Conservation (phyloP, 2,329 filamentous ascomycete genomes). For the Hymenoscyphus fraxineus region DNA sequence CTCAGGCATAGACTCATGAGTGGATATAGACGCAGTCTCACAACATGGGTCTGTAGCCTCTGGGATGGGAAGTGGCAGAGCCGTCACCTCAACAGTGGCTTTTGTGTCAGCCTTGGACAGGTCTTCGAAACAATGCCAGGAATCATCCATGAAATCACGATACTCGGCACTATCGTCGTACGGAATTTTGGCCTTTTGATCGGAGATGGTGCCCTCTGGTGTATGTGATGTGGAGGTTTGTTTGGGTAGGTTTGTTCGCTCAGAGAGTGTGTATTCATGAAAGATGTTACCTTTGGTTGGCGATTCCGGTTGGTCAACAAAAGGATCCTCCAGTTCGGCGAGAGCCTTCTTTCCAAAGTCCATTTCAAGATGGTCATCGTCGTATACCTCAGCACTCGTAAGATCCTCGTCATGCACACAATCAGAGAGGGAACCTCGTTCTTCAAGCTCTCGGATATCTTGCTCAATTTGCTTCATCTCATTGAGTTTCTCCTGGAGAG, state of each 20-base stretch:
- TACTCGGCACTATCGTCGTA: constrained; percentile 8
- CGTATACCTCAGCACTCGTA: not conserved
- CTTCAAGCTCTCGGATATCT: constrained; percentile 3
- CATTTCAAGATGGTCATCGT: not conserved
- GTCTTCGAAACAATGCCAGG: constrained; percentile 8
- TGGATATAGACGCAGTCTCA: not conserved
- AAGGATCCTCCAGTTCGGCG: constrained; percentile 3
- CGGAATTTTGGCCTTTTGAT: constrained; percentile 1
- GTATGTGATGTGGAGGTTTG: not conserved
- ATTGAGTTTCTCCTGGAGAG: constrained; percentile 3
- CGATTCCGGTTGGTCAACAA: not conserved
- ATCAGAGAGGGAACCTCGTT: not conserved
- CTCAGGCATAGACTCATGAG: not conserved
- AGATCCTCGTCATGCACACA: not conserved
- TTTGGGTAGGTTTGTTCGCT: not conserved
- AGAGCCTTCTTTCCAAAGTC: not conserved
- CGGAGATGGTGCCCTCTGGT: not conserved
- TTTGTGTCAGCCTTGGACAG: not conserved
- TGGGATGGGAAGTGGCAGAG: not conserved
- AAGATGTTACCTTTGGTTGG: not conserved
- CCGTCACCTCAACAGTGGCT: not conserved
- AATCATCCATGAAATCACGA: constrained; percentile 7
- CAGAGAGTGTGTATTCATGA: not conserved
- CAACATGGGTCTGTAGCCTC: not conserved
- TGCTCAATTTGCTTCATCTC: constrained; percentile 11